Evolutionary conservation across 495 filamentous ascomycete genomes (phyloP), one percentile per base, ranked within the genome.

Genomic region (Penicilliopsis zonata): DNA sequence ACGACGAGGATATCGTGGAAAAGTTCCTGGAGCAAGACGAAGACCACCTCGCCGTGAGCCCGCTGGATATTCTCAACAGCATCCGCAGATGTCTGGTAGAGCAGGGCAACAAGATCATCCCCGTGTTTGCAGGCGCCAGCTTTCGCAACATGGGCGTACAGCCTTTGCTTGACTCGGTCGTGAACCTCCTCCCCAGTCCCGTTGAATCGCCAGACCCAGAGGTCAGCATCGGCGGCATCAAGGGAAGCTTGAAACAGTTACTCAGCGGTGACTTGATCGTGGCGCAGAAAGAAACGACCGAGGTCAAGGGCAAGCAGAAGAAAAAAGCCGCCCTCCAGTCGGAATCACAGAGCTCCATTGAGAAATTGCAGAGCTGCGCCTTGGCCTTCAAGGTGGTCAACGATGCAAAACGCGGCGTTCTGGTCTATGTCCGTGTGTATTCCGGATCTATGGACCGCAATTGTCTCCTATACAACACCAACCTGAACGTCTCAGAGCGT

Each of bases 361-460:
- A 67, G n/a, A 75, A 76, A 20, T 55, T 94, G 10, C 70, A 78
- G 34, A 74, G 76, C 25, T 82, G 88, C 38, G 86, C 82, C 2
- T 63, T 94, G 19, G 92, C 93, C 9, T 99, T 99, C 69, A 99
- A 99, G 53, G 92, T 96, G 8, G 84, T 94, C 40, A 78, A 90
- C 41, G 88, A 96, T 43, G 58, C 80, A 9, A 74, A 77, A 29
- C 77, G 84, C 9, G 92, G 92, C 7, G 78, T 90, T 13, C 70
- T 99, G 38, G 85, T 92, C 36, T 99, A 88, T 46, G 76, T 95
- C 4, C 74, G 92, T 9, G 85, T 95, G 12, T 95, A 99, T 55
- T 82, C 83, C 7, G 92, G 92, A 5, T 66, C 71, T 2, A 59
- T 99, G 14, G 71, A 72, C 40, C 72, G 78, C 16, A 81, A 82